Base-by-base conservation (phyloP, 805 yeast species). In the Suhomyces kilbournensis region DNA sequence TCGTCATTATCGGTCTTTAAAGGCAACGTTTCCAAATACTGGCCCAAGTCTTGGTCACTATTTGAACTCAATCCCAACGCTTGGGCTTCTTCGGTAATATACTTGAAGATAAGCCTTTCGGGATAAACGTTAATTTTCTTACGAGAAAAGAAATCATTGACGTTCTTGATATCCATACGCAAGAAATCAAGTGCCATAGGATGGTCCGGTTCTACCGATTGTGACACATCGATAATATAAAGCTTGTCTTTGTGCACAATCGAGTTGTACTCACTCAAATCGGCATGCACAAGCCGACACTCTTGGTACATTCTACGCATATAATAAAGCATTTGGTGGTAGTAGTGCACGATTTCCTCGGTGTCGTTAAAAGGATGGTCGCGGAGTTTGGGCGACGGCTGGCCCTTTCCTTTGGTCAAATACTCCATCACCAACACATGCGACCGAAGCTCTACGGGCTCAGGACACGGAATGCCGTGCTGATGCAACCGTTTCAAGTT, bases 371-470 rank as follows among this genome's bases (percentile, higher is more conserved):
- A 89, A 10, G 81, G 85, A 60, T 93, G 90, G 66, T 94, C 99
- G 65, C 84, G 85, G 46, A 94, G 71, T 56, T 92, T 84, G 2
- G 99, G 98, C 2, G 96, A 87, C 0, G 98, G 96, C 76, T 86
- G 88, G 0, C 96, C 97, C 51, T 81, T 70, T 77, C 96, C 93
- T 56, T 77, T 78, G 12, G 85, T 77, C 53, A 94, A 72, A 61
- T 88, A 93, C 64, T 93, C 97, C 99, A 94, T 94, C 22, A 93
- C 93, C 44, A 94, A 72, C 2, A 94, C 97, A 69, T 94, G 97
- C 28, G 91, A 82, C 61, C 90, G 85, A 52, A 94, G 78, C 59
- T 90, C 96, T 12, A 90, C 70, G 0, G 99, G 99, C 65, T 89
- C 88, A 0, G 99, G 99, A 39, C 90, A 86, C n/a, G 96, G 94